Conservation (phyloP, 495 filamentous ascomycete species). For the Amphirosellinia nigrospora region DNA sequence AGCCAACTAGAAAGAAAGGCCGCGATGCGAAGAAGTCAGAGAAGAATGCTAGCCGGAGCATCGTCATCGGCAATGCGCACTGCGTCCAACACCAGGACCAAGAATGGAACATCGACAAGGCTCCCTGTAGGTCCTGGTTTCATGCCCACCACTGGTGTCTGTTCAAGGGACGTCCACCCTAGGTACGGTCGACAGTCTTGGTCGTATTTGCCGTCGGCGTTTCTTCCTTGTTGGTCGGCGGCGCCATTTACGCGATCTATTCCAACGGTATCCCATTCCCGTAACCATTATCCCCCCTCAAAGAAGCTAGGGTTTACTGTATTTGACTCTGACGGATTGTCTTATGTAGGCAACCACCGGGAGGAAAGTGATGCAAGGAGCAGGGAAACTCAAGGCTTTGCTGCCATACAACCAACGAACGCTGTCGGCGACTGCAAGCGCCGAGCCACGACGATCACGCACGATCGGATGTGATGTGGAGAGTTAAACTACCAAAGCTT, state of each 20-base stretch:
- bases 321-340: neutral
- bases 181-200: conserved; percentile 19
- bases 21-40: neutral
- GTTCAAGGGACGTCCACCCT: conserved; percentile 17
- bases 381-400: neutral
- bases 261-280: conserved; percentile 13
- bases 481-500: neutral
- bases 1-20: neutral
- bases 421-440: neutral
- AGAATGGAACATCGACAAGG: conserved; percentile 5
- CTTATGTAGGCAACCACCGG: neutral
- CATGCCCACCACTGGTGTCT: neutral
- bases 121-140: conserved; percentile 4
- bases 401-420: neutral
- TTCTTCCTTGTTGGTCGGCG: neutral
- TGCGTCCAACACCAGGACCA: neutral
- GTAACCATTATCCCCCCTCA: neutral
- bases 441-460: neutral
- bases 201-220: neutral
- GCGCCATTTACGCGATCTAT: conserved; percentile 19
- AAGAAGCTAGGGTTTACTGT: neutral
- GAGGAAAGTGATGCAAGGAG: neutral
- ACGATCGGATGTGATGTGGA: neutral
- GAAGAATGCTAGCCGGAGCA: conserved; percentile 4
- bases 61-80: neutral